Evolutionary conservation across 2,329 filamentous ascomycete species (phyloP).

Genomic region (Aspergillus intermedius): DNA sequence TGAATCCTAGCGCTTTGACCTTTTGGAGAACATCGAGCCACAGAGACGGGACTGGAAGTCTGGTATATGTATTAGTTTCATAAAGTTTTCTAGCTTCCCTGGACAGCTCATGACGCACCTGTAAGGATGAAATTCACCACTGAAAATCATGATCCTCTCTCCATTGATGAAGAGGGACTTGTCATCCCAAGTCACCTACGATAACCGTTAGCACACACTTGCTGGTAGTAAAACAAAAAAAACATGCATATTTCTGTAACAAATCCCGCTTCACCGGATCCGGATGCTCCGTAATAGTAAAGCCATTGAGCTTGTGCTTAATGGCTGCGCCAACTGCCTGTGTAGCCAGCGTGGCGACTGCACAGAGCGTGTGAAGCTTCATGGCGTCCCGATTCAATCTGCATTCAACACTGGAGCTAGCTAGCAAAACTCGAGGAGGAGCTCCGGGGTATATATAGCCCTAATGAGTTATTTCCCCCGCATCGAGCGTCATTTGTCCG

Average conservation of each 20-base stretch:
- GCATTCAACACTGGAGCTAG: background rate
- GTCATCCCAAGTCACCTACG: constrained; percentile 62
- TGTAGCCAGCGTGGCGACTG: constrained; percentile 35
- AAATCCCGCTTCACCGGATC: constrained; percentile 40
- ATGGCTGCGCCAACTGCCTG: constrained; percentile 44
- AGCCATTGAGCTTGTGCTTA: constrained; percentile 44
- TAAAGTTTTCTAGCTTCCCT: too few relatives aligned
- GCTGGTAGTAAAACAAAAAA: background rate
- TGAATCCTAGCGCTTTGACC: constrained; percentile 73
- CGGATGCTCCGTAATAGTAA: constrained; percentile 38
- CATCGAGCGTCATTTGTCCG: background rate
- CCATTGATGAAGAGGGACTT: constrained; percentile 64
- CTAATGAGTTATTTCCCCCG: background rate
- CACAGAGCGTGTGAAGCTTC: constrained; percentile 32
- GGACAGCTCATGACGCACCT: constrained; percentile 28
- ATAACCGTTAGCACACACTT: background rate
- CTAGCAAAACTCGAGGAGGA: too few relatives aligned
- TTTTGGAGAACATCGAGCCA: constrained; percentile 75
- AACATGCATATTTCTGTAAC: constrained; percentile 51
- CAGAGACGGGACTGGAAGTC: constrained; percentile 55
- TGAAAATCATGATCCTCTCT: constrained; percentile 64
- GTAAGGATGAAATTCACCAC: constrained; percentile 68
- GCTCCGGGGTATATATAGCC: background rate
- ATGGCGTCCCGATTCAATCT: constrained; percentile 17
- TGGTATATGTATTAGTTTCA: constrained; percentile 10